Percentiles rank a stretch among this genome's conserved stretches.
phyloP scores from a whole-genome alignment of 768 basidiomycete genomes.

The Pleurotus cornucopiae region DNA sequence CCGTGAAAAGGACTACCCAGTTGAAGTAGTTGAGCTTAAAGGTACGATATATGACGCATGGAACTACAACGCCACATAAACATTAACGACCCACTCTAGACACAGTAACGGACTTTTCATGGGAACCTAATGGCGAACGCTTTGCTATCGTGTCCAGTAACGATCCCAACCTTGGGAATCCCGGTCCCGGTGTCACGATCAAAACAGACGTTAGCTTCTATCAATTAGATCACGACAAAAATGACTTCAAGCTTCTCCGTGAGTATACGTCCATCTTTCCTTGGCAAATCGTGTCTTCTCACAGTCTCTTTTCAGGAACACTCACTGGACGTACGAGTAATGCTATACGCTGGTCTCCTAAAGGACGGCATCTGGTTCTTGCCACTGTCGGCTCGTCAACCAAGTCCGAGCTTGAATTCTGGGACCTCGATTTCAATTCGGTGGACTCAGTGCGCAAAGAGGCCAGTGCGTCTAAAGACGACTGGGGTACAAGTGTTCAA shows the following conservation, averaged over 20 bases:
- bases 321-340: constrained; percentile 84
- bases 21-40: constrained; percentile 96
- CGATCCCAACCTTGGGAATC: constrained; percentile 90
- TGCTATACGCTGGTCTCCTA: constrained; percentile 94
- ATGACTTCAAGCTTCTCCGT: constrained; percentile 92
- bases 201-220: constrained; percentile 97
- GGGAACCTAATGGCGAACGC: constrained; percentile 97
- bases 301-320: constrained; percentile 43
- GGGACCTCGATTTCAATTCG: constrained; percentile 90
- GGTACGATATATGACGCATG: constrained; percentile 38
- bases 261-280: constrained; percentile 21
- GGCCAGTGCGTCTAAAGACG: constrained; percentile 51
- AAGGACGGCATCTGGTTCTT: constrained; percentile 92
- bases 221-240: constrained; percentile 87
- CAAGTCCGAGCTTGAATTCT: constrained; percentile 98
- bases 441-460: constrained; percentile 48
- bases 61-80: constrained; percentile 8
- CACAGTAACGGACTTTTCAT: constrained; percentile 92
- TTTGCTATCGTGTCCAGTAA: constrained; percentile 93
- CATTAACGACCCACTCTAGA: constrained; percentile 39
- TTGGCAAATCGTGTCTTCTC: constrained; percentile 9
- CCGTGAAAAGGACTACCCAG: constrained; percentile 95
- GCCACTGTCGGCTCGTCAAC: constrained; percentile 93
- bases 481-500: constrained; percentile 86
- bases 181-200: constrained; percentile 87